phyloP scores from a whole-genome alignment of 495 filamentous ascomycete genomes.

The Tuber microsphaerosporum region DNA sequence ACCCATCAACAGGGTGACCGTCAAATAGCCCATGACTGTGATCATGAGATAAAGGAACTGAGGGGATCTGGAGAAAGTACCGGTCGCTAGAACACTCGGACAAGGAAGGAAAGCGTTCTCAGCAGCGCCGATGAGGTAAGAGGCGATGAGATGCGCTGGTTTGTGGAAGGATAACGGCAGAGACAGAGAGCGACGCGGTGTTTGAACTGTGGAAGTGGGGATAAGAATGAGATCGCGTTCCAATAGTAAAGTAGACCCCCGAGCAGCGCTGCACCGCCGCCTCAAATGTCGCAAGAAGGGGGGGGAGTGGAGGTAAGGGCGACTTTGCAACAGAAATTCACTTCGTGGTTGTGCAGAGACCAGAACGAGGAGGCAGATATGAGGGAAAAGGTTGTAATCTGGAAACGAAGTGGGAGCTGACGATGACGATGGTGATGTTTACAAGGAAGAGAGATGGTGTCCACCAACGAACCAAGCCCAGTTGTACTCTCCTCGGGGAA shows the following conservation, averaged over 20 bases:
- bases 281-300: not conserved
- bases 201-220: not conserved
- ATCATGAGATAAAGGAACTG: not conserved
- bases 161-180: not conserved
- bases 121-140: not conserved
- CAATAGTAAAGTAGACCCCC: not conserved
- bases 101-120: not conserved
- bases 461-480: not conserved
- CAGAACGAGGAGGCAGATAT: not conserved
- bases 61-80: not conserved
- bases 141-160: slow-evolving; percentile 2
- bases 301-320: not conserved
- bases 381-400: not conserved
- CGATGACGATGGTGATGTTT: slow-evolving; percentile 3
- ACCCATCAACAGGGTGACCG: slow-evolving; percentile 20
- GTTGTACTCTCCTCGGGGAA: not conserved
- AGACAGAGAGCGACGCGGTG: not conserved
- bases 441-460: not conserved
- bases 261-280: not conserved
- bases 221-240: not conserved
- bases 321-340: not conserved
- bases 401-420: slow-evolving; percentile 3
- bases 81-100: not conserved
- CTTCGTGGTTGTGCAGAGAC: not conserved
- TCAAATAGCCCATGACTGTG: not conserved